Conservation (phyloP, 371 early-diverging fungal genomes). For the Mortierella sp. region DNA sequence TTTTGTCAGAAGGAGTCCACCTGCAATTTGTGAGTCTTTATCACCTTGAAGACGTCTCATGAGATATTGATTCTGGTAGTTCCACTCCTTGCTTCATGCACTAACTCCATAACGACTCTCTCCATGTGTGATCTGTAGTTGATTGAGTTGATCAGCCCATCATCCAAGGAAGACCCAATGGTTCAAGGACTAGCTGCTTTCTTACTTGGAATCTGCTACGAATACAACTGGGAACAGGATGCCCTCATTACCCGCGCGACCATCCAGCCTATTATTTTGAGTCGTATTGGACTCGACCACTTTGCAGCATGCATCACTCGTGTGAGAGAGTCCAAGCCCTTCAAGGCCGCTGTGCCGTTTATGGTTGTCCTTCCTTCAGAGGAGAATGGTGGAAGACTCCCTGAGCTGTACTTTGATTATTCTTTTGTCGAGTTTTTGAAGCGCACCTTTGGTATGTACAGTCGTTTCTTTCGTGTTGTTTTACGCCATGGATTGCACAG, state of each 20-base stretch:
- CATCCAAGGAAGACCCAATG: slow-evolving; percentile 84
- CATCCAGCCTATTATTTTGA: slow-evolving; percentile 86
- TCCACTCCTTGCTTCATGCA: background rate
- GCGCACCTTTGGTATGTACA: slow-evolving; percentile 74
- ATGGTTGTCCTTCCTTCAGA: slow-evolving; percentile 69
- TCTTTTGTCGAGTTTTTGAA: slow-evolving; percentile 90
- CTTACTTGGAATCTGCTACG: slow-evolving; percentile 87
- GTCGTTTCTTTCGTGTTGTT: too few species aligned
- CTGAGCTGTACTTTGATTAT: slow-evolving; percentile 80
- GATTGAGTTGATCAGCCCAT: slow-evolving; percentile 88
- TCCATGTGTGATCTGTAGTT: slow-evolving; percentile 61
- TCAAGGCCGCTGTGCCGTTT: slow-evolving; percentile 79
- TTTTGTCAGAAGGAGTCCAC: slow-evolving; percentile 91
- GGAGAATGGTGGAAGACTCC: slow-evolving; percentile 62
- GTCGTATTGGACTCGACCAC: slow-evolving; percentile 88
- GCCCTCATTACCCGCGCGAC: slow-evolving; percentile 78
- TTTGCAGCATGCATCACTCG: slow-evolving; percentile 86
- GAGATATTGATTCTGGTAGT: background rate
- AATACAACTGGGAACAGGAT: slow-evolving; percentile 88
- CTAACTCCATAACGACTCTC: background rate
- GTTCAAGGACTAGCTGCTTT: slow-evolving; percentile 94
- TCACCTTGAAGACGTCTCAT: background rate
- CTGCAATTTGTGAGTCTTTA: slow-evolving; percentile 83
- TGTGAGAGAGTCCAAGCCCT: slow-evolving; percentile 85
- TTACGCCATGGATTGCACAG: background rate